Conservation (phyloP, 2,329 filamentous ascomycete genomes). For the Byssothecium circinans region DNA sequence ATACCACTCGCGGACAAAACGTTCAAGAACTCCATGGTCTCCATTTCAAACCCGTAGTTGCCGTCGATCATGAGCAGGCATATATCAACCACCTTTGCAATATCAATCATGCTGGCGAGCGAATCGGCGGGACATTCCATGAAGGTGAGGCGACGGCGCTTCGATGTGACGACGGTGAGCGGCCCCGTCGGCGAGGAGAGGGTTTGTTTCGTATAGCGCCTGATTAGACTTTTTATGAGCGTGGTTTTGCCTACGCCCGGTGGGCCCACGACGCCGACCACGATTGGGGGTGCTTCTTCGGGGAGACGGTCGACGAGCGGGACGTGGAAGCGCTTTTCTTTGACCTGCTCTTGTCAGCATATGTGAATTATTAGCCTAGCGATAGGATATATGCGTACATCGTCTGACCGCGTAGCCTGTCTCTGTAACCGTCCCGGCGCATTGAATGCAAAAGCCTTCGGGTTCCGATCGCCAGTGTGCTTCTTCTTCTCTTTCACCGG, state of each 20-base stretch:
- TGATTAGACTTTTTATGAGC: conserved; percentile 88
- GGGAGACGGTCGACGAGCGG: conserved; percentile 93
- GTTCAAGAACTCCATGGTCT: conserved; percentile 99
- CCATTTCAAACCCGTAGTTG: conserved; percentile 99
- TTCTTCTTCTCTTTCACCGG: conserved; percentile 89
- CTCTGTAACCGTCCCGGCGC: conserved; percentile 79
- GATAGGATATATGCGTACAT: conserved; percentile 53
- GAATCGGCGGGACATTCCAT: conserved; percentile 94
- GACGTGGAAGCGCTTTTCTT: conserved; percentile 94
- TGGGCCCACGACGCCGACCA: conserved; percentile 92
- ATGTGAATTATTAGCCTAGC: not conserved
- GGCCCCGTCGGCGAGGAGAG: conserved; percentile 87
- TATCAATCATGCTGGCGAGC: conserved; percentile 93
- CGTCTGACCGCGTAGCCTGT: conserved; percentile 71
- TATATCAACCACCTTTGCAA: conserved; percentile 96
- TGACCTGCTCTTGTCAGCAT: conserved; percentile 61
- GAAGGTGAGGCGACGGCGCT: conserved; percentile 91
- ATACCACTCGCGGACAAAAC: conserved; percentile 91
- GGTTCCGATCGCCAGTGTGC: conserved; percentile 70
- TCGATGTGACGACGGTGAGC: conserved; percentile 94
- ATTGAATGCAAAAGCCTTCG: conserved; percentile 86
- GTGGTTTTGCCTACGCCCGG: conserved; percentile 95
- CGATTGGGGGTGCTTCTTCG: conserved; percentile 89
- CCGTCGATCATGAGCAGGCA: conserved; percentile 98
- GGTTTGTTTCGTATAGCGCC: conserved; percentile 93